These are phyloP conservation scores for Xylariaceae sp. DNA, from an alignment of 2,329 filamentous ascomycete genomes.

Conservation along the genomic window DNA sequence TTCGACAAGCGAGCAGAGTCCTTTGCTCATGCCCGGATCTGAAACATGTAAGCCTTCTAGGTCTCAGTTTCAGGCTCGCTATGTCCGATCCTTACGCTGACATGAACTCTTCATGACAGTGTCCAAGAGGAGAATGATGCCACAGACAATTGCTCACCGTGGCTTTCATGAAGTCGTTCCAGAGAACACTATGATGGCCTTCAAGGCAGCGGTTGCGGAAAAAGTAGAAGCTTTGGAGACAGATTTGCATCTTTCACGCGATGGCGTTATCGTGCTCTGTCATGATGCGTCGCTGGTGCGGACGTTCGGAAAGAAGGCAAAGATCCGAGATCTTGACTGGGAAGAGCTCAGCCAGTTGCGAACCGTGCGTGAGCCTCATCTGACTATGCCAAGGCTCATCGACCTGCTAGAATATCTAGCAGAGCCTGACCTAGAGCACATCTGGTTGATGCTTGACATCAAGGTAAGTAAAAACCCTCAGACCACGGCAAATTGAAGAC, in stretches of 20 bases:
- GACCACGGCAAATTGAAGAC: background rate
- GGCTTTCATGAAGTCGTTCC: slow-evolving; percentile 75
- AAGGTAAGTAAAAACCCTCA: background rate
- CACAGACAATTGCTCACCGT: slow-evolving; percentile 73
- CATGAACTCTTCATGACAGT: too few species aligned
- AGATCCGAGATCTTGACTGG: slow-evolving; percentile 75
- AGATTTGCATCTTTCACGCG: slow-evolving; percentile 77
- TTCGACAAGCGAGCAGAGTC: background rate
- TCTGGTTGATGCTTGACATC: slow-evolving; percentile 73
- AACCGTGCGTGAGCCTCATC: slow-evolving; percentile 63
- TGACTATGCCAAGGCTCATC: slow-evolving; percentile 67
- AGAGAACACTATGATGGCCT: slow-evolving; percentile 82
- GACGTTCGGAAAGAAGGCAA: slow-evolving; percentile 73
- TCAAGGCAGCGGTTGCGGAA: slow-evolving; percentile 62
- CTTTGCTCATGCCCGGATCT: background rate
- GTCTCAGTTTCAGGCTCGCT: too few species aligned
- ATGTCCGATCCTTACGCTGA: too few species aligned
- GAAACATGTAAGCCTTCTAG: background rate
- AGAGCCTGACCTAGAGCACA: slow-evolving; percentile 57
- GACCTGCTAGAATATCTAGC: slow-evolving; percentile 73
- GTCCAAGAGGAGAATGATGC: slow-evolving; percentile 33
- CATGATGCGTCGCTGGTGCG: slow-evolving; percentile 77
- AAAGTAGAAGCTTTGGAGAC: slow-evolving; percentile 82
- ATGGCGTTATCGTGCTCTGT: slow-evolving; percentile 79
- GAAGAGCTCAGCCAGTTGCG: slow-evolving; percentile 44